Percentiles rank a stretch among this genome's conserved stretches.
Evolutionary conservation across 2,329 filamentous ascomycete genomes (phyloP).

Genomic region (Seiridium unicorne): DNA sequence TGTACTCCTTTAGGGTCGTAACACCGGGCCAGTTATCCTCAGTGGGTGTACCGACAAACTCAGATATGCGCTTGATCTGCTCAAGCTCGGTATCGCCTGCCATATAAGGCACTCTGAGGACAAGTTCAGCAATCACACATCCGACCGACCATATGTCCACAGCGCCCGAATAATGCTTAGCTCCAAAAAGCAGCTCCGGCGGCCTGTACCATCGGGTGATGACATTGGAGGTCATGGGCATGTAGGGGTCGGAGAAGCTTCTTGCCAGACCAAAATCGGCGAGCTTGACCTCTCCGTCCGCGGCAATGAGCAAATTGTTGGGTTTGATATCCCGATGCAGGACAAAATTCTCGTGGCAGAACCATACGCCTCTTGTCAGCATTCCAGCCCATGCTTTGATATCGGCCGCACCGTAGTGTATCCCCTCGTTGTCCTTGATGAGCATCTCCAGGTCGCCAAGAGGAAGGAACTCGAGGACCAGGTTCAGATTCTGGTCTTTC

Average conservation of each 20-base stretch:
- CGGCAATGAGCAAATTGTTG: conserved; percentile 93
- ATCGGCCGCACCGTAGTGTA: conserved; percentile 83
- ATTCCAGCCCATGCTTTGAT: conserved; percentile 99
- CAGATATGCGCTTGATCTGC: conserved; percentile 80
- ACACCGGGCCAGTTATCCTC: conserved; percentile 97
- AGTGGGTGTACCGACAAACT: conserved; percentile 83
- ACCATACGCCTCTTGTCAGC: conserved; percentile 90
- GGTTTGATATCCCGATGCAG: conserved; percentile 98
- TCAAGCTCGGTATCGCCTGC: conserved; percentile 82
- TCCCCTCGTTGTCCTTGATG: conserved; percentile 76
- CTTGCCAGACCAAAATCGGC: conserved; percentile 96
- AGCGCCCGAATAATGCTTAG: conserved; percentile 81
- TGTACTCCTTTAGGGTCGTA: conserved; percentile 73
- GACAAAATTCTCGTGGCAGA: conserved; percentile 92
- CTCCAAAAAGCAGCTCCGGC: conserved; percentile 89
- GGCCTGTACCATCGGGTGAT: conserved; percentile 97
- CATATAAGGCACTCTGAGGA: conserved; percentile 79
- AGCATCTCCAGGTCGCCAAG: conserved; percentile 94
- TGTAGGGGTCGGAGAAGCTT: conserved; percentile 83
- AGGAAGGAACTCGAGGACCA: conserved; percentile 91
- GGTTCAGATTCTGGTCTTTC: conserved; percentile 93
- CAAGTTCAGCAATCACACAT: conserved; percentile 87
- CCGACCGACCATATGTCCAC: conserved; percentile 96
- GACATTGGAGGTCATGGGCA: conserved; percentile 87
- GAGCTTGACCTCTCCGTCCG: conserved; percentile 89